A percentile compares a stretch with the other conserved stretches of the same genome.
These are phyloP conservation scores for Candida boleticola DNA, from an alignment of 805 yeast genomes.

Conservation along the genomic window DNA sequence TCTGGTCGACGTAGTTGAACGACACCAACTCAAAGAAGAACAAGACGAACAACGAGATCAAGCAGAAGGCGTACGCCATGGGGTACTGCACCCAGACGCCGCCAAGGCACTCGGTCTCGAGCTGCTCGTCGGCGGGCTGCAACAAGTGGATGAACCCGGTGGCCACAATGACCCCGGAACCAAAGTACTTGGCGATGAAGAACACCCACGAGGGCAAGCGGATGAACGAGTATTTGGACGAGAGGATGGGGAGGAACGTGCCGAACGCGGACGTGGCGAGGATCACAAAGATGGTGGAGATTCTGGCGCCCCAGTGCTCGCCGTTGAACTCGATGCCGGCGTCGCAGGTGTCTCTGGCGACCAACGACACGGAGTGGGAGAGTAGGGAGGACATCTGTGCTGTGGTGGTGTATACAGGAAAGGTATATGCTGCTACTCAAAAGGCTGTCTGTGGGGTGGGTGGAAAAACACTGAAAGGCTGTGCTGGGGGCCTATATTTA, in stretches of 20 bases:
- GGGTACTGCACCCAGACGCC: slow-evolving; percentile 55
- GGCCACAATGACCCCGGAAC: slow-evolving; percentile 81
- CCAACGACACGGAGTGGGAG: slow-evolving; percentile 21
- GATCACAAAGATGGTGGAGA: slow-evolving; percentile 64
- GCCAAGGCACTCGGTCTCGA: slow-evolving; percentile 59
- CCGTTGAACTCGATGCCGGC: slow-evolving; percentile 46
- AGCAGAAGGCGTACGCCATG: slow-evolving; percentile 52
- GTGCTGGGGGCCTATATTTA: too few relatives aligned
- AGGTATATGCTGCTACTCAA: too few relatives aligned
- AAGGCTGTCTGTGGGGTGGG: neutral
- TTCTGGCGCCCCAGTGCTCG: slow-evolving; percentile 43
- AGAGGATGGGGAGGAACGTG: slow-evolving; percentile 58
- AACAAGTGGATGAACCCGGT: slow-evolving; percentile 77
- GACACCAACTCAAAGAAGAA: slow-evolving; percentile 53
- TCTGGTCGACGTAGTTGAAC: slow-evolving; percentile 43
- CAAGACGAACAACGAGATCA: slow-evolving; percentile 50
- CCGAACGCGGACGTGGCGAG: slow-evolving; percentile 53
- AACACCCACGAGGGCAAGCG: slow-evolving; percentile 61
- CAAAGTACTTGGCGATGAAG: slow-evolving; percentile 71
- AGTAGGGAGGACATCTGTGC: too few relatives aligned
- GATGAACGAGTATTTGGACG: slow-evolving; percentile 57
- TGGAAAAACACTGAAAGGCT: neutral
- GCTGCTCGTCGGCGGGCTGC: slow-evolving; percentile 63
- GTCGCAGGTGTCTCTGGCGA: slow-evolving; percentile 36
- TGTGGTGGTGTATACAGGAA: neutral